Conservation (phyloP, 176 grass and related monocot species). For the Elaeis guineensis region DNA sequence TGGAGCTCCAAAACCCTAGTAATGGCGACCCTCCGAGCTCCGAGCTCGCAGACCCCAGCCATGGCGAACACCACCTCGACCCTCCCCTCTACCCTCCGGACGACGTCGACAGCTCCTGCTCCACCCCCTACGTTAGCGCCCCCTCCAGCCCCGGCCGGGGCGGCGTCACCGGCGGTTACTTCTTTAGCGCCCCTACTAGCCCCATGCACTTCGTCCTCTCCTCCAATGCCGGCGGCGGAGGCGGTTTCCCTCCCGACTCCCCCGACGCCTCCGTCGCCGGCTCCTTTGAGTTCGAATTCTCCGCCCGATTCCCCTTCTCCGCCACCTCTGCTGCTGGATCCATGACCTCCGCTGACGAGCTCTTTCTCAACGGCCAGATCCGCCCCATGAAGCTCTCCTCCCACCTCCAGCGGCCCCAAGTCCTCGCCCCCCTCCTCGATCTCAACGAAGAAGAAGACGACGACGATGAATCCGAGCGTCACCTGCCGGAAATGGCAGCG, state of each 20-base stretch:
- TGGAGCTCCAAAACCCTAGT: constrained; percentile 13
- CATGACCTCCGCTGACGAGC: constrained; percentile 20
- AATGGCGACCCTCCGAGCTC: background rate
- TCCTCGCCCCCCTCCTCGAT: constrained; percentile 11
- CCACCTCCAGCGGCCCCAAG: constrained; percentile 18
- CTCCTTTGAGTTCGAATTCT: constrained; percentile 2
- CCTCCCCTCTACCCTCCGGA: background rate
- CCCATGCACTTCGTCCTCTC: constrained; percentile 51
- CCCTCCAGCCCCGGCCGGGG: background rate
- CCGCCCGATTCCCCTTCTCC: constrained; percentile 9
- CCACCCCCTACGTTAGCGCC: constrained; percentile 11
- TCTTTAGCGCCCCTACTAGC: constrained; percentile 39
- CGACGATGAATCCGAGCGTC: background rate
- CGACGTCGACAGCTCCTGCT: constrained; percentile 10
- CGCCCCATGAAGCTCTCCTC: constrained; percentile 22
- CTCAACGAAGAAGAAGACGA: constrained; percentile 1
- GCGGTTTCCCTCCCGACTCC: background rate
- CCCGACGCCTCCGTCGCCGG: background rate
- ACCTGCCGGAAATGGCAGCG: background rate
- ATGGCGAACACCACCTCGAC: no score
- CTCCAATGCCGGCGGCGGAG: constrained; percentile 20
- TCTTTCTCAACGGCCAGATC: constrained; percentile 27
- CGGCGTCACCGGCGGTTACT: constrained; percentile 9
- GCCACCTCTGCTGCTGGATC: constrained; percentile 2
- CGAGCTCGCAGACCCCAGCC: no score